Evolutionary conservation across 106 monocot species (phyloP).

Genomic region (Ottelia alismoides): DNA sequence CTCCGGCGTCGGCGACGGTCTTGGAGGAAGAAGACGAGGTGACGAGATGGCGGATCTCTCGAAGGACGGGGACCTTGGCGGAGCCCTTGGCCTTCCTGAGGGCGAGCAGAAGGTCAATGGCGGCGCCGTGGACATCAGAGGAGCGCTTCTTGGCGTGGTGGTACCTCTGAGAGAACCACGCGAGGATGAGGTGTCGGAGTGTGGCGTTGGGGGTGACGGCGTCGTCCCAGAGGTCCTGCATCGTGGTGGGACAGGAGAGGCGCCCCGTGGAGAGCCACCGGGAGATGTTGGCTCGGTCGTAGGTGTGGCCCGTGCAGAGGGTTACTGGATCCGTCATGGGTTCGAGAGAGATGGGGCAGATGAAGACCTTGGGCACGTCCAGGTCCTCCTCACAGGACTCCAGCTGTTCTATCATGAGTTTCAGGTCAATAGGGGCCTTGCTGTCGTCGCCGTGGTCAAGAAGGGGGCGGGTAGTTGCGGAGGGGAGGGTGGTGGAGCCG

Average conservation of each 20-base stretch:
- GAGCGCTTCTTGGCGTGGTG: constrained; percentile 43
- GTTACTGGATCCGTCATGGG: constrained; percentile 88
- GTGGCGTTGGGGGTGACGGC: constrained; percentile 54
- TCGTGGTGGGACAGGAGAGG: constrained; percentile 73
- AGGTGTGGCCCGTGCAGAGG: constrained; percentile 80
- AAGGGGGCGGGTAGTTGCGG: too few relatives aligned
- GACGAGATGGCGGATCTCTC: constrained; percentile 32
- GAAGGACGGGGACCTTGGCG: constrained; percentile 23
- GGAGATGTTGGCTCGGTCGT: constrained; percentile 93
- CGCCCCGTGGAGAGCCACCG: constrained; percentile 43
- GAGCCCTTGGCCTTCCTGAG: constrained; percentile 34
- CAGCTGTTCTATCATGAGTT: neutral
- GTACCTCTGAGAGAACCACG: constrained; percentile 60
- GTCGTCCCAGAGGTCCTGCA: too few relatives aligned
- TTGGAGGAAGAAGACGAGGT: constrained; percentile 22
- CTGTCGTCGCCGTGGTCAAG: neutral
- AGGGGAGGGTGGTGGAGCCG: too few relatives aligned
- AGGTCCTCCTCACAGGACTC: neutral
- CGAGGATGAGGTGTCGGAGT: constrained; percentile 45
- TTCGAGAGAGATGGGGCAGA: too few relatives aligned
- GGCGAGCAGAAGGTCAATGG: constrained; percentile 19
- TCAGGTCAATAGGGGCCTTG: neutral
- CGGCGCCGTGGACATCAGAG: constrained; percentile 50
- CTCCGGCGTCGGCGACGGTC: constrained; percentile 15
- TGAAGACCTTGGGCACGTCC: constrained; percentile 69